Percentiles rank a stretch among this genome's conserved stretches.
Conservation (phyloP, 2,329 filamentous ascomycete genomes). For the Nemania serpens region DNA sequence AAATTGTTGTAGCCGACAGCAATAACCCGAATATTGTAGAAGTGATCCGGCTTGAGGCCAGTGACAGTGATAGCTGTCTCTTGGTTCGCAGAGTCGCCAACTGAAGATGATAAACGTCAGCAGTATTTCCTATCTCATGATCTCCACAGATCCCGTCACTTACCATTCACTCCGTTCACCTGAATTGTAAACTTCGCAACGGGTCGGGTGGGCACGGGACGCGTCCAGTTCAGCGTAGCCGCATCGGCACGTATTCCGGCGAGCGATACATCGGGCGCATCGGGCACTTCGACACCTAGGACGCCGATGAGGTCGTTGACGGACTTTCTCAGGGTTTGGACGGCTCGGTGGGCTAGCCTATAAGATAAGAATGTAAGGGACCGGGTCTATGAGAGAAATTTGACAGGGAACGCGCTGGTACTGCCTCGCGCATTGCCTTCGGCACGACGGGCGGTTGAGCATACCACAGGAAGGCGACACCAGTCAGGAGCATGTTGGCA, state of each 20-base stretch:
- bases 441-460: conserved; percentile 33
- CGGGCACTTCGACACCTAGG: conserved; percentile 91
- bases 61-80: conserved; percentile 92
- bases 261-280: conserved; percentile 85
- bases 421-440: not conserved
- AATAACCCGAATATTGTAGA: conserved; percentile 92
- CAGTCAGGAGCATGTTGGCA: conserved; percentile 60
- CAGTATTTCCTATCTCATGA: conserved; percentile 2
- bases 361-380: not conserved
- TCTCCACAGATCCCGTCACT: conserved; percentile 38
- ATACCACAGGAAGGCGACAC: conserved; percentile 59
- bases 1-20: conserved; percentile 92
- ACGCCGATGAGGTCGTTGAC: conserved; percentile 89
- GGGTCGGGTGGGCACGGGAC: conserved; percentile 65
- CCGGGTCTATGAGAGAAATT: conserved; percentile 24
- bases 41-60: conserved; percentile 81
- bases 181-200: conserved; percentile 90
- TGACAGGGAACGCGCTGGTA: conserved; percentile 1
- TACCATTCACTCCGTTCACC: conserved; percentile 90
- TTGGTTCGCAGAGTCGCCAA: conserved; percentile 80
- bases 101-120: conserved; percentile 48
- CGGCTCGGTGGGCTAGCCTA: conserved; percentile 84
- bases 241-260: conserved; percentile 87
- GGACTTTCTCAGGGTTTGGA: conserved; percentile 87
- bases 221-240: conserved; percentile 89